A percentile compares a stretch with the other conserved stretches of the same genome.
phyloP scores from a whole-genome alignment of 179 eudicot genomes.

The Beta lomatogona region DNA sequence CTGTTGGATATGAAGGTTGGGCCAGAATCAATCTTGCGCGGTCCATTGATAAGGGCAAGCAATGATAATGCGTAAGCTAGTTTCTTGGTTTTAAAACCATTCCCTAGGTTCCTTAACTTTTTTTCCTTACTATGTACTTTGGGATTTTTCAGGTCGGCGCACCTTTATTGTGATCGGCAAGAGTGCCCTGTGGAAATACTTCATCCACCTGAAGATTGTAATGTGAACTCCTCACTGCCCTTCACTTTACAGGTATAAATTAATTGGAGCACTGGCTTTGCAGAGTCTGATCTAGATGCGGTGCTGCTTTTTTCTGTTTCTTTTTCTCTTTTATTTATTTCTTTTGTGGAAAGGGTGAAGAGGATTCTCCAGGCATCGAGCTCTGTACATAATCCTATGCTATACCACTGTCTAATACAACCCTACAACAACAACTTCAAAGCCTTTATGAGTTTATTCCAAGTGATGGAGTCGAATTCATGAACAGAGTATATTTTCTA shows the following conservation, averaged over 20 bases:
- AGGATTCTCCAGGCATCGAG: background rate
- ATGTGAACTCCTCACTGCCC: constrained; percentile 79
- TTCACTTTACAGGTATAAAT: constrained; percentile 83
- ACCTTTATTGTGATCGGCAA: constrained; percentile 66
- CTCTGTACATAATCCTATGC: background rate
- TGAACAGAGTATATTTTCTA: too few relatives aligned
- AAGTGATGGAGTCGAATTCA: too few relatives aligned
- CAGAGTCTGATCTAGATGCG: background rate
- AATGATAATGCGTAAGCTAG: constrained; percentile 50
- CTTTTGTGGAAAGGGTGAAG: background rate
- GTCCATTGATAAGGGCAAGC: constrained; percentile 69
- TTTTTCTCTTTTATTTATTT: background rate
- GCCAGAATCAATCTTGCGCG: constrained; percentile 75
- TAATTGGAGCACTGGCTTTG: background rate
- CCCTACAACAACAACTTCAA: too few relatives aligned
- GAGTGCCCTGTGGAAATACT: constrained; percentile 82
- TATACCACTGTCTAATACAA: too few relatives aligned
- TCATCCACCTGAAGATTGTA: constrained; percentile 98
- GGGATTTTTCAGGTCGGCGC: constrained; percentile 53
- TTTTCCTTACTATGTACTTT: background rate
- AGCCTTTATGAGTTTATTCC: too few relatives aligned
- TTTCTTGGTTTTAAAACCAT: background rate
- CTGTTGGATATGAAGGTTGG: constrained; percentile 64
- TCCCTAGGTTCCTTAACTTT: background rate
- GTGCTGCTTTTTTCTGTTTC: background rate